Evolutionary conservation across 2,329 filamentous ascomycete species (phyloP).

Genomic region (Monosporascus sp.): DNA sequence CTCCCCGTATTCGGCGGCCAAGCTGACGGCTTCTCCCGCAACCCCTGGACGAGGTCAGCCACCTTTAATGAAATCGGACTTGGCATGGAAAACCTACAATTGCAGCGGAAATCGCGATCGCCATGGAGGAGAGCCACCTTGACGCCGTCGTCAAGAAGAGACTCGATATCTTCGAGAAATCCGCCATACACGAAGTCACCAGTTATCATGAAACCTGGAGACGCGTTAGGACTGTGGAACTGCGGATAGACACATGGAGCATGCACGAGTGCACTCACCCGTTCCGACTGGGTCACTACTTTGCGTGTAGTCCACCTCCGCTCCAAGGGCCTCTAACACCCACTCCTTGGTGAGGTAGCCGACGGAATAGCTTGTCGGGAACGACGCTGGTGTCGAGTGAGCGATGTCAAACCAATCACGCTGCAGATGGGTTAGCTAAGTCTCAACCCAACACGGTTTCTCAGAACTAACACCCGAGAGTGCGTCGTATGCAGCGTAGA

Average conservation of each 20-base stretch:
- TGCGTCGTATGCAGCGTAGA: constrained; percentile 7
- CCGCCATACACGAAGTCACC: constrained; percentile 9
- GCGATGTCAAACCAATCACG: constrained; percentile 52
- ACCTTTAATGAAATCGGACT: no score
- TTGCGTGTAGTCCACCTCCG: constrained; percentile 48
- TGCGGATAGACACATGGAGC: not conserved
- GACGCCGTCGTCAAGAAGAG: constrained; percentile 47
- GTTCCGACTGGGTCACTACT: constrained; percentile 1
- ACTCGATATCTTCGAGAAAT: constrained; percentile 25
- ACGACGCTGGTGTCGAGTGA: constrained; percentile 35
- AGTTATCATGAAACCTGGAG: constrained; percentile 33
- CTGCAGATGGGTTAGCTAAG: constrained; percentile 4
- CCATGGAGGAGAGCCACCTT: constrained; percentile 50
- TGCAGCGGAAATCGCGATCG: constrained; percentile 47
- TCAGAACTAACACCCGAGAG: constrained; percentile 7
- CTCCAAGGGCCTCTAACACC: constrained; percentile 49
- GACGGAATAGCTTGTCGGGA: constrained; percentile 42
- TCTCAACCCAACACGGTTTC: constrained; percentile 8
- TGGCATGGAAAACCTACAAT: constrained; percentile 34
- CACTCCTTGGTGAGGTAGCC: constrained; percentile 49
- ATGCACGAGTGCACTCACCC: not conserved
- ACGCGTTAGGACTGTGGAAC: constrained; percentile 12
- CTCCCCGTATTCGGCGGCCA: constrained; percentile 36
- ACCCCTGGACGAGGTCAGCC: constrained; percentile 3
- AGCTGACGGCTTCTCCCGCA: constrained; percentile 42